phyloP scores from a whole-genome alignment of 192 early-diverging fungal genomes.

The Backusella australiensis region DNA sequence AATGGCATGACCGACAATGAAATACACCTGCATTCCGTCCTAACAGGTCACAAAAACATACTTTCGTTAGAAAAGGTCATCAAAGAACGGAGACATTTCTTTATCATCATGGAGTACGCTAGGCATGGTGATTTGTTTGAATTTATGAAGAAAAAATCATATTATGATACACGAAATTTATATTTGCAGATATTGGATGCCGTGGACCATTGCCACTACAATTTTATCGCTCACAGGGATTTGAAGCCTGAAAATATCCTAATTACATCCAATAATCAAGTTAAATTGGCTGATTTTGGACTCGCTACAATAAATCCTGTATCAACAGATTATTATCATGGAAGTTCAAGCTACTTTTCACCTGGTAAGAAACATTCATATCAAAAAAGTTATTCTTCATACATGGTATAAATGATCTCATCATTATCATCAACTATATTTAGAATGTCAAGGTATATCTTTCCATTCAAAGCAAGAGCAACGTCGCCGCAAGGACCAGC shows the following conservation, averaged over 20 bases:
- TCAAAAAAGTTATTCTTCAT: neutral
- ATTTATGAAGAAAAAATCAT: constrained; percentile 77
- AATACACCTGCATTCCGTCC: constrained; percentile 57
- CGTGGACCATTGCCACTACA: constrained; percentile 67
- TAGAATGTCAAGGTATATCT: constrained; percentile 60
- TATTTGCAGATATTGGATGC: constrained; percentile 84
- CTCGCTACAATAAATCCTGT: constrained; percentile 66
- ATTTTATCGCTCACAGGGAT: constrained; percentile 74
- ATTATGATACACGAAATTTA: constrained; percentile 73
- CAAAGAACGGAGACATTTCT: constrained; percentile 56
- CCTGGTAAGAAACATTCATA: constrained; percentile 40
- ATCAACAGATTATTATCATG: constrained; percentile 71
- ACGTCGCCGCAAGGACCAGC: constrained; percentile 20
- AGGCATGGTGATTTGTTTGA: constrained; percentile 93
- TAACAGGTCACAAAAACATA: constrained; percentile 68
- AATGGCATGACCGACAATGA: constrained; percentile 60
- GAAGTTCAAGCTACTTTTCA: constrained; percentile 53
- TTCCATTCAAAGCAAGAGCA: neutral
- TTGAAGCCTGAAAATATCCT: constrained; percentile 84
- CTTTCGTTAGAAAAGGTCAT: constrained; percentile 64
- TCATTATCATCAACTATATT: neutral
- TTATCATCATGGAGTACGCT: constrained; percentile 73
- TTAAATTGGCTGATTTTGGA: constrained; percentile 95
- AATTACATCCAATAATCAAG: constrained; percentile 49
- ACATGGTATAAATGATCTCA: neutral